Percentiles rank a stretch among this genome's conserved stretches.
These are phyloP conservation scores for Ustanciosporium gigantosporum DNA, from an alignment of 1,284 basidiomycete species.

Conservation along the genomic window DNA sequence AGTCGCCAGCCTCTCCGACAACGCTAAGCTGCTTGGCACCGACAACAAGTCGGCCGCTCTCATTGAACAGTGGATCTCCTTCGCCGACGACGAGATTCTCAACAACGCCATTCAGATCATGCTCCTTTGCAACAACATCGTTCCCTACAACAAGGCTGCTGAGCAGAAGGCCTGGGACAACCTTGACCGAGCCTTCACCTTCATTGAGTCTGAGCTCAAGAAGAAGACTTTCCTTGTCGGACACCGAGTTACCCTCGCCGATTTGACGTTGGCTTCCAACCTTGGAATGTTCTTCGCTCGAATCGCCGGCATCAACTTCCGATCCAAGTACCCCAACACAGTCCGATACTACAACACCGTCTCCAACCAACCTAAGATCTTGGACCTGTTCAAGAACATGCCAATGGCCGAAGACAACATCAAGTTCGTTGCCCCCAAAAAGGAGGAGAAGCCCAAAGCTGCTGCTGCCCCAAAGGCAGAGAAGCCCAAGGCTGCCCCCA, in stretches of 20 bases:
- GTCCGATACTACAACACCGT: slow-evolving; percentile 75
- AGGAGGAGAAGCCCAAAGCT: slow-evolving; percentile 62
- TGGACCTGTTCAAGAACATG: slow-evolving; percentile 62
- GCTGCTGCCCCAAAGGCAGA: slow-evolving; percentile 63
- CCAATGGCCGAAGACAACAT: slow-evolving; percentile 74
- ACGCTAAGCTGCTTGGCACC: slow-evolving; percentile 71
- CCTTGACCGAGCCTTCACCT: slow-evolving; percentile 66
- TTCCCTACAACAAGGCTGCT: slow-evolving; percentile 62
- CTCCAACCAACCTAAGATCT: slow-evolving; percentile 69
- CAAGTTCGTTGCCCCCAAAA: slow-evolving; percentile 73
- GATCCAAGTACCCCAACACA: slow-evolving; percentile 68
- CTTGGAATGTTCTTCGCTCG: slow-evolving; percentile 30
- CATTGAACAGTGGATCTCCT: slow-evolving; percentile 72
- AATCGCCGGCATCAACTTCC: slow-evolving; percentile 48
- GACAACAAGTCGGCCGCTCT: slow-evolving; percentile 65
- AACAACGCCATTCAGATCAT: slow-evolving; percentile 51
- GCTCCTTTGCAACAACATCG: slow-evolving; percentile 23
- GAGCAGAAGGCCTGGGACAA: slow-evolving; percentile 67
- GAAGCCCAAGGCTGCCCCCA: slow-evolving; percentile 60
- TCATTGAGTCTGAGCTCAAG: slow-evolving; percentile 75
- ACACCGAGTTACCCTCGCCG: slow-evolving; percentile 91
- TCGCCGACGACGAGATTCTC: slow-evolving; percentile 68
- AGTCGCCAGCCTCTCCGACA: slow-evolving; percentile 76
- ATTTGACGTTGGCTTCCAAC: slow-evolving; percentile 72
- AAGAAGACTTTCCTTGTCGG: slow-evolving; percentile 86